phyloP scores from a whole-genome alignment of 2,329 filamentous ascomycete species.

The Penicillium sp. region DNA sequence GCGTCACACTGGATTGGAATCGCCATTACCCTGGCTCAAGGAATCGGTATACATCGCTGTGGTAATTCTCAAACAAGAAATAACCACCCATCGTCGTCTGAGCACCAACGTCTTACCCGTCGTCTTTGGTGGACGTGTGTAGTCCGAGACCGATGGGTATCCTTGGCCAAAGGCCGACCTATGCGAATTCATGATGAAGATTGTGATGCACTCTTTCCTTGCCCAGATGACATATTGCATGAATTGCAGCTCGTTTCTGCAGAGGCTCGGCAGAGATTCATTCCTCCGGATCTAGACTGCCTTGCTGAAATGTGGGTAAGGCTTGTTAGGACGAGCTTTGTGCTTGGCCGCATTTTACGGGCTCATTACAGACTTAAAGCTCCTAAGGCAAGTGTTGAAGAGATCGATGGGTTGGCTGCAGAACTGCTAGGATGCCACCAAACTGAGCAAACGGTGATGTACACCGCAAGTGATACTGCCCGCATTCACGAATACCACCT shows the following conservation, averaged over 20 bases:
- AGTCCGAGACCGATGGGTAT: constrained; percentile 2
- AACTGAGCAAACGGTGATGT: not conserved
- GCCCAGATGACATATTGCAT: not conserved
- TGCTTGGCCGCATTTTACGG: not conserved
- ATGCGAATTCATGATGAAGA: constrained; percentile 6
- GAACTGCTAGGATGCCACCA: not conserved
- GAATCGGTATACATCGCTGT: constrained; percentile 7
- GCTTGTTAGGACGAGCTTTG: not conserved
- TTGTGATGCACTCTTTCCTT: not conserved
- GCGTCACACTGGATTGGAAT: constrained; percentile 12
- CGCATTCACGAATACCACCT: constrained; percentile 1
- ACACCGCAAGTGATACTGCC: not conserved
- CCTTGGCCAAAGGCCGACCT: constrained; percentile 3
- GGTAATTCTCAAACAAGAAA: not conserved
- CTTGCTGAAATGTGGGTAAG: constrained; percentile 1
- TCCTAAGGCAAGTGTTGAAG: not conserved
- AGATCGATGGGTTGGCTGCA: not conserved
- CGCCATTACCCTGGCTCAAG: constrained; percentile 7
- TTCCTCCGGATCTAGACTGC: not conserved
- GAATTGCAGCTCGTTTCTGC: not conserved
- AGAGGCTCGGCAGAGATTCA: not conserved
- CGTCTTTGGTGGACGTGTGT: constrained; percentile 3
- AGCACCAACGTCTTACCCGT: not conserved
- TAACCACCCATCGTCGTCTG: not conserved
- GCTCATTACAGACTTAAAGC: not conserved